These are phyloP conservation scores for Allomyces arbusculus DNA, from an alignment of 192 early-diverging fungal species.

Conservation along the genomic window DNA sequence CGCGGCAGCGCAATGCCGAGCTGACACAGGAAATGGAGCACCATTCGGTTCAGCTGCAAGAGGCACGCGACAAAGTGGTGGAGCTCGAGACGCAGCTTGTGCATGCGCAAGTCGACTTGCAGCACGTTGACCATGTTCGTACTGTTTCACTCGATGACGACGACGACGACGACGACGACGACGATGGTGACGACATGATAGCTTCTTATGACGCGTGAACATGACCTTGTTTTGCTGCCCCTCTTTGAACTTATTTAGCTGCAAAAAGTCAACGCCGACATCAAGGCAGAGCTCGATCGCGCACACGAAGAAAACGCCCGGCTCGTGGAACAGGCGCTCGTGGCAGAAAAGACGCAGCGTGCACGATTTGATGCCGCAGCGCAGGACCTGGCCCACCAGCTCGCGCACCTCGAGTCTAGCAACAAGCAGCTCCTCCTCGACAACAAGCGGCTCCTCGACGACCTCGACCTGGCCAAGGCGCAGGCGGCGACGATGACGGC, in stretches of 20 bases:
- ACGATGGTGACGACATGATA: background rate
- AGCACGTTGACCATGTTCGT: background rate
- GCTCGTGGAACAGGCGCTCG: background rate
- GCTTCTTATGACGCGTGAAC: background rate
- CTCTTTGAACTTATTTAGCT: background rate
- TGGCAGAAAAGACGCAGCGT: background rate
- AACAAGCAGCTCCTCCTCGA: background rate
- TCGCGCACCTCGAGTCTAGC: background rate
- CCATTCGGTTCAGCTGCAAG: too few species aligned
- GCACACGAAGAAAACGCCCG: background rate
- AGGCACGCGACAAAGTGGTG: too few species aligned
- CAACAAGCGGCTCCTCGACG: background rate
- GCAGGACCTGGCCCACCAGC: background rate
- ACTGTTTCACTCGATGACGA: background rate
- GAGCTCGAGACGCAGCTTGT: background rate
- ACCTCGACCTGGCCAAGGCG: background rate
- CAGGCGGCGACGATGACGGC: background rate
- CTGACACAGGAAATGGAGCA: too few species aligned
- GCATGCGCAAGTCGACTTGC: background rate
- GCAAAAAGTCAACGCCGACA: background rate
- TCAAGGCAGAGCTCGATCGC: background rate
- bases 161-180: background rate
- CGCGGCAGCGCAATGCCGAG: too few species aligned
- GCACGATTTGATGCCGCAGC: background rate
- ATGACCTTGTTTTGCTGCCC: background rate